Percentiles rank a stretch among this genome's conserved stretches.
These are phyloP conservation scores for Peronospora farinosa DNA, from an alignment of 352 stramenopile species.

Conservation along the genomic window DNA sequence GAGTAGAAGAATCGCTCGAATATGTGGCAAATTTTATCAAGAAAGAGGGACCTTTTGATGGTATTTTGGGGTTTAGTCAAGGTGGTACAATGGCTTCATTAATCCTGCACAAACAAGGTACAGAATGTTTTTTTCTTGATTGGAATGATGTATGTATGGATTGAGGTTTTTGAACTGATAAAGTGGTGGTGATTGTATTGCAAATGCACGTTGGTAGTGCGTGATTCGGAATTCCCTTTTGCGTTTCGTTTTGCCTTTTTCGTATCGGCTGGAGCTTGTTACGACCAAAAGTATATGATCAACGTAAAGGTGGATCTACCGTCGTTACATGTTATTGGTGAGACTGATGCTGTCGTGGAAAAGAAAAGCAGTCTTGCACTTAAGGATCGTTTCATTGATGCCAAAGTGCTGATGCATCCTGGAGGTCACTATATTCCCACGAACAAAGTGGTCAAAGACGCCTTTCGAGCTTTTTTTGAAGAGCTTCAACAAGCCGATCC, in stretches of 20 bases:
- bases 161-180: background rate
- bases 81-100: conserved; percentile 63
- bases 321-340: conserved; percentile 76
- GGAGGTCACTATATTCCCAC: conserved; percentile 84
- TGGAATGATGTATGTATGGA: no score
- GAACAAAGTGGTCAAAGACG: conserved; percentile 77
- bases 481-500: conserved; percentile 26
- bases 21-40: conserved; percentile 57
- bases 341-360: conserved; percentile 65
- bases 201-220: conserved; percentile 28
- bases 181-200: background rate
- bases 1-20: conserved; percentile 57
- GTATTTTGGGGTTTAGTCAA: conserved; percentile 83
- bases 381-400: conserved; percentile 45
- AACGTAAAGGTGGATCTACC: conserved; percentile 48
- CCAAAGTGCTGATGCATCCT: conserved; percentile 51
- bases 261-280: conserved; percentile 44
- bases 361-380: conserved; percentile 53
- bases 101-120: conserved; percentile 61
- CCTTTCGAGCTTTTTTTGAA: conserved; percentile 65
- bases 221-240: conserved; percentile 37
- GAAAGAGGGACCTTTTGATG: conserved; percentile 78
- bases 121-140: background rate
- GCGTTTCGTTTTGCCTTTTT: conserved; percentile 73
- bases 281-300: conserved; percentile 40